phyloP scores from a whole-genome alignment of 2,329 filamentous ascomycete species.

The Paraphaeosphaeria minitans region DNA sequence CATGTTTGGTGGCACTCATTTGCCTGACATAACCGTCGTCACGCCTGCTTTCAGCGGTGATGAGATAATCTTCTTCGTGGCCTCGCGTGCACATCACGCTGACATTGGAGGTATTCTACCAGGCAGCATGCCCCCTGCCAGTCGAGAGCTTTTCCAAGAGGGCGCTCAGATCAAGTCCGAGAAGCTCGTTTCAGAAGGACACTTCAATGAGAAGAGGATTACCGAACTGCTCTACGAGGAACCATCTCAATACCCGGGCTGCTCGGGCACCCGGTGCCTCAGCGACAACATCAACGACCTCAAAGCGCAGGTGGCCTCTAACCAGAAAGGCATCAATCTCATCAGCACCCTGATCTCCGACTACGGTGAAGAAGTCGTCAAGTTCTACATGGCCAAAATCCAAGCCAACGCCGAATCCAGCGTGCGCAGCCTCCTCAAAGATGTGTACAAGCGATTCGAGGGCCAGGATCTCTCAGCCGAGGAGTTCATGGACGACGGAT shows the following conservation, averaged over 20 bases:
- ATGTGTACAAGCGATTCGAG: constrained; percentile 70
- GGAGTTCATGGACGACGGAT: constrained; percentile 89
- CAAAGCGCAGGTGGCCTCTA: constrained; percentile 85
- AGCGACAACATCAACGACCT: constrained; percentile 85
- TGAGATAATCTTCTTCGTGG: constrained; percentile 81
- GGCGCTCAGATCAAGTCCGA: constrained; percentile 61
- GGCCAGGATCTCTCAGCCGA: constrained; percentile 73
- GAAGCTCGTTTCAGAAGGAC: constrained; percentile 75
- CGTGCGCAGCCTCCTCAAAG: constrained; percentile 74
- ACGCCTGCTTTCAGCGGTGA: constrained; percentile 78
- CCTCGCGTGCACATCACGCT: constrained; percentile 79
- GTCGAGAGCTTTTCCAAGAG: constrained; percentile 63
- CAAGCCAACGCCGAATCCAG: constrained; percentile 79
- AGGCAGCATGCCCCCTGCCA: constrained; percentile 81
- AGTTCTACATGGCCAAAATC: constrained; percentile 83
- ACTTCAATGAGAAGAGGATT: constrained; percentile 79
- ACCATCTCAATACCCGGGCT: constrained; percentile 75
- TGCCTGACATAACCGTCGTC: constrained; percentile 81
- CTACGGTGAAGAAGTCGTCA: constrained; percentile 76
- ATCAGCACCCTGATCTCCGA: constrained; percentile 77
- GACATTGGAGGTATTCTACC: constrained; percentile 85
- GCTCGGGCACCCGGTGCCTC: constrained; percentile 77
- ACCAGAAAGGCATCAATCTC: constrained; percentile 81
- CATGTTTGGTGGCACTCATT: constrained; percentile 81
- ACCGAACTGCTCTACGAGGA: constrained; percentile 73